Conservation (phyloP, 176 grass and related monocot species). For the Pontederia crassipes region DNA sequence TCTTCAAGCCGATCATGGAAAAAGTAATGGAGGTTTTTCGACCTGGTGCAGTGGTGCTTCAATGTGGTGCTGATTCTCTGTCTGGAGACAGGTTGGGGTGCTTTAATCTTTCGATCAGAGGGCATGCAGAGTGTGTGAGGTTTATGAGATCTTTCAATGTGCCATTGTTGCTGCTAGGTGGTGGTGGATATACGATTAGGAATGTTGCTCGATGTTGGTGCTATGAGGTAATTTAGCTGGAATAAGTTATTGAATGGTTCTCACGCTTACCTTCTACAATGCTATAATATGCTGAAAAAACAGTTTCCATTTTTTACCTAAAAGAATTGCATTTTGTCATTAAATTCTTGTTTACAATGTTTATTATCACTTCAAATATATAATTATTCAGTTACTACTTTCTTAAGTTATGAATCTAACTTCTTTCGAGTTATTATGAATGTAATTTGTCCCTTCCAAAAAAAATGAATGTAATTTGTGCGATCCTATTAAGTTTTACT, state of each 20-base stretch:
- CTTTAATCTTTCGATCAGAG: slow-evolving; percentile 87
- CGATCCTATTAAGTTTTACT: too few species aligned
- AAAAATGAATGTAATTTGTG: too few species aligned
- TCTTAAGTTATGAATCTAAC: too few species aligned
- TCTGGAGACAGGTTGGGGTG: slow-evolving; percentile 85
- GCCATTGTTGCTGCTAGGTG: slow-evolving; percentile 70
- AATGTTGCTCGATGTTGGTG: slow-evolving; percentile 94
- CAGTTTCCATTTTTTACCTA: too few species aligned
- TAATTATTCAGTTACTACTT: too few species aligned
- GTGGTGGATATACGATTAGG: slow-evolving; percentile 84
- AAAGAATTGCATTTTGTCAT: too few species aligned
- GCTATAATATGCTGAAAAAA: too few species aligned
- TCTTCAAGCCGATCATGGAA: slow-evolving; percentile 80
- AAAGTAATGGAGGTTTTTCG: slow-evolving; percentile 93
- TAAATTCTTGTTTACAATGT: too few species aligned
- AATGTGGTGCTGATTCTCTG: slow-evolving; percentile 79
- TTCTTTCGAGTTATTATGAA: too few species aligned
- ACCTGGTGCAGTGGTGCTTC: slow-evolving; percentile 82
- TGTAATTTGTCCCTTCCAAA: too few species aligned
- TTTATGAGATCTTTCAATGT: slow-evolving; percentile 98
- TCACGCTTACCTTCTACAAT: not conserved
- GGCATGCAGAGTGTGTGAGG: slow-evolving; percentile 77
- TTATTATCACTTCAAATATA: too few species aligned
- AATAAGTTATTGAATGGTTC: slow-evolving; percentile 6
- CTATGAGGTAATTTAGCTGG: slow-evolving; percentile 60